phyloP scores from a whole-genome alignment of 305 asterid genomes.

The Fraxinus sp. region DNA sequence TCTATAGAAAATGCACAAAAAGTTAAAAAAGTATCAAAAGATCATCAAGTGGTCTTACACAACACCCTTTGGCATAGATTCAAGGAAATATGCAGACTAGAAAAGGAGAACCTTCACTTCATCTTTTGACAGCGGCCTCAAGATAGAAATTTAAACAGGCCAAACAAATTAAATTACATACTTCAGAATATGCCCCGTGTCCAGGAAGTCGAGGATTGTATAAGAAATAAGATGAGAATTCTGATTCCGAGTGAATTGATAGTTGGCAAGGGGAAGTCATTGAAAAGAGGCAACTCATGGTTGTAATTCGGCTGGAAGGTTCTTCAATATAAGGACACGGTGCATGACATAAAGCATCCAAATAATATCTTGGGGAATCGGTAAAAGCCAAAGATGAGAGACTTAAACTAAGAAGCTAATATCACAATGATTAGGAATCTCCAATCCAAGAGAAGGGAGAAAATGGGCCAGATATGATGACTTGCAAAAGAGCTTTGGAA shows the following conservation, averaged over 20 bases:
- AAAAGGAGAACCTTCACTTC: background rate
- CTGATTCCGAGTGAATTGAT: background rate
- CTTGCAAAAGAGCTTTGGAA: slow-evolving; percentile 10
- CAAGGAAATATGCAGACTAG: background rate
- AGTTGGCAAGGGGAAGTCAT: background rate
- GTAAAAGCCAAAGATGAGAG: background rate
- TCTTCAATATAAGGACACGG: background rate
- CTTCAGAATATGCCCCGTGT: background rate
- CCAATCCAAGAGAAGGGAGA: slow-evolving; percentile 11
- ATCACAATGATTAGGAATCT: background rate
- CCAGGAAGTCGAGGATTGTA: background rate
- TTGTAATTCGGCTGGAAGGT: background rate
- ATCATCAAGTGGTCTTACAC: background rate
- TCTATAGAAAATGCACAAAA: background rate
- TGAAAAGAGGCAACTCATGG: background rate
- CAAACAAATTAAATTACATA: background rate
- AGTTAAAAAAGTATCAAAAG: background rate
- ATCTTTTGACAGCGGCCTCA: background rate
- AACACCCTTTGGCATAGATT: background rate
- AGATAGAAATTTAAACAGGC: background rate
- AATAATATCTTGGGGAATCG: background rate
- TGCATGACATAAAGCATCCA: background rate
- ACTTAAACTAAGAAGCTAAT: background rate
- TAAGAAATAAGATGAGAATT: background rate
- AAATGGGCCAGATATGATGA: slow-evolving; percentile 17